phyloP scores from a whole-genome alignment of 2,329 filamentous ascomycete species.

The Botrytis porri region DNA sequence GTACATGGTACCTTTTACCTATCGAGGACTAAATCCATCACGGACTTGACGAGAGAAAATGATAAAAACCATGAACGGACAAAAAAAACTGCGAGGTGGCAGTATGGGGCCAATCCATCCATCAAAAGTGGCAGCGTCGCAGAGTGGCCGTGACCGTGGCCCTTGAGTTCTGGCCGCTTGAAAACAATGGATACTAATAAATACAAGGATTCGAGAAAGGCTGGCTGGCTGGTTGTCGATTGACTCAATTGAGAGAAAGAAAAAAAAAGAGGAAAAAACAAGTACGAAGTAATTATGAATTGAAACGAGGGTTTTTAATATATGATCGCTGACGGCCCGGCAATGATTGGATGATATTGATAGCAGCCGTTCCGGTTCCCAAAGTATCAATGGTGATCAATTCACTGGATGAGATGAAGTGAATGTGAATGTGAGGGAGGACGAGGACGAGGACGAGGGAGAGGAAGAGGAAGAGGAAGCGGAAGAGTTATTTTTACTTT shows the following conservation, averaged over 20 bases:
- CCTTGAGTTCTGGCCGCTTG: neutral
- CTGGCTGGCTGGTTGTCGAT: too few relatives aligned
- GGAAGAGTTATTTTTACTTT: conserved; percentile 6
- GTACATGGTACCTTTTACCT: neutral
- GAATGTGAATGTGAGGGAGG: conserved; percentile 1
- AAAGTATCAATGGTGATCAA: neutral
- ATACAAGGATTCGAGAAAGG: neutral
- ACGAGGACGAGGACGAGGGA: neutral
- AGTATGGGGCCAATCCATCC: conserved; percentile 18
- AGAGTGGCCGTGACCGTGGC: neutral
- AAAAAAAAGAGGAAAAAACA: neutral
- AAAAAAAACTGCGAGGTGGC: conserved; percentile 5
- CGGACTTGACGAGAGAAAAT: neutral
- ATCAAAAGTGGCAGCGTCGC: conserved; percentile 15
- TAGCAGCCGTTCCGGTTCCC: conserved; percentile 6
- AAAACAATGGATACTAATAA: neutral
- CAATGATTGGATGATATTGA: conserved; percentile 14
- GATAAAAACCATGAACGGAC: neutral
- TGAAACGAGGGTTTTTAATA: conserved; percentile 1
- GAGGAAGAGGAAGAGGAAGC: too few relatives aligned
- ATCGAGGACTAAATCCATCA: neutral
- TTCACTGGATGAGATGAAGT: neutral
- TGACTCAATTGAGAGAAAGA: neutral
- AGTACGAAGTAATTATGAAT: conserved; percentile 1
- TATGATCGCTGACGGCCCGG: conserved; percentile 1